These are phyloP conservation scores for Ceratocystis papillata DNA, from an alignment of 2,329 filamentous ascomycete genomes.

Conservation along the genomic window DNA sequence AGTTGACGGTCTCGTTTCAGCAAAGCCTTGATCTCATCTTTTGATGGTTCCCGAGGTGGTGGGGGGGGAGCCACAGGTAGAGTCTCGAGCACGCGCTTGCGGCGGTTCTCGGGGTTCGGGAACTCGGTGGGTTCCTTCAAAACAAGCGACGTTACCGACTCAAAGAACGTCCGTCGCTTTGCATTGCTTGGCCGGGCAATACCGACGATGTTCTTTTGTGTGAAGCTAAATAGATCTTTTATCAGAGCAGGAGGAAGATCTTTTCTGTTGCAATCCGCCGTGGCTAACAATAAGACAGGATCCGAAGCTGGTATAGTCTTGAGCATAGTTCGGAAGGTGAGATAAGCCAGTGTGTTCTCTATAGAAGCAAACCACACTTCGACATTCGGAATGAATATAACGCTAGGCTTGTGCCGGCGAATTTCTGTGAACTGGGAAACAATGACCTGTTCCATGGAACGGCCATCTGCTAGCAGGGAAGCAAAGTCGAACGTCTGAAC, in stretches of 20 bases:
- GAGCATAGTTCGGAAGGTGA: conserved; percentile 73
- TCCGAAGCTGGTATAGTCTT: conserved; percentile 80
- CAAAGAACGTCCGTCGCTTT: conserved; percentile 70
- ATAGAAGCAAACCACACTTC: conserved; percentile 70
- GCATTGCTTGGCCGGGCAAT: conserved; percentile 54
- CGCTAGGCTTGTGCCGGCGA: conserved; percentile 85
- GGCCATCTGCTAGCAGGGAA: conserved; percentile 72
- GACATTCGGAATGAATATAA: conserved; percentile 87
- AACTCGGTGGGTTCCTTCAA: conserved; percentile 73
- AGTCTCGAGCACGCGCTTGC: conserved; percentile 69
- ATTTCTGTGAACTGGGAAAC: conserved; percentile 87
- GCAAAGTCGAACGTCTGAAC: conserved; percentile 91
- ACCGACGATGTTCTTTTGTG: conserved; percentile 62
- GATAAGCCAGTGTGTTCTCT: conserved; percentile 55
- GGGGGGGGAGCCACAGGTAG: conserved; percentile 65
- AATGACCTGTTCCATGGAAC: conserved; percentile 76
- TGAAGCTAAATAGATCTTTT: conserved; percentile 74
- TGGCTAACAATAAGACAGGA: conserved; percentile 76
- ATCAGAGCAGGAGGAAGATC: conserved; percentile 54
- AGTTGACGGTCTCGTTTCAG: conserved; percentile 73
- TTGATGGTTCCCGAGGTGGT: conserved; percentile 55
- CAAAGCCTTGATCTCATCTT: conserved; percentile 69
- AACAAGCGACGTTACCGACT: conserved; percentile 61
- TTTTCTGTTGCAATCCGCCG: conserved; percentile 58
- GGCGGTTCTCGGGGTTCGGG: conserved; percentile 74